Base-by-base conservation (phyloP, 2,329 filamentous ascomycete species). In the Ophiostoma sp. region DNA sequence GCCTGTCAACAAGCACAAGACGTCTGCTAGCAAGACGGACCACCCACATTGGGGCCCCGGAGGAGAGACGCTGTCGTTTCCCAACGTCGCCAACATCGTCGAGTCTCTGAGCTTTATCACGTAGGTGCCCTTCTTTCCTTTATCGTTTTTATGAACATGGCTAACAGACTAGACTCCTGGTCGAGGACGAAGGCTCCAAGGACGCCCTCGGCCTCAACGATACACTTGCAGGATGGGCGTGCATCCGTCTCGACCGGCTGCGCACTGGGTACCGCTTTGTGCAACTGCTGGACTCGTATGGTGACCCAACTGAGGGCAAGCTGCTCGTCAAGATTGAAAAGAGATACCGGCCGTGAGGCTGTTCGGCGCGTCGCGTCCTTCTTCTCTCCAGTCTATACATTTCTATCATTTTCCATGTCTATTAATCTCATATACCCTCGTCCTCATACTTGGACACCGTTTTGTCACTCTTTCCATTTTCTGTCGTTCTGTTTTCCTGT, bases 71-170 rank as follows among this genome's bases (percentile, higher is more conserved):
- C 75, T 92, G 63, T 78, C 81, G 18, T 93, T 92, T 75, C 78
- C 79, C 47, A 81, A 82, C 45, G 78, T 87, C 63, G 79, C 81
- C 67, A 83, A 84, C 65, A 83, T 92, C 11, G 83, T 90, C 14
- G 87, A 90, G 74, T 84, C 89, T 72, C 80, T 93, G 72, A 90
- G 87, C 74, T 93, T 93, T 75, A 78, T 93, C 44, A 85, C 87
- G 89, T 92, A 78, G 81, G 88, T 74, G 69, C 69, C 64, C 69
- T 66, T 64, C 16, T 18, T 14, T 70, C 38, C 65, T 52, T 52
- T 62, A 67, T 55, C 67, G 67, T 68, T 38, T 64, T 62, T 69
- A 67, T 65, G 66, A 14, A 63, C 60, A 65, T 69, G 4, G 27
- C 18, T 18, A n/a, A 40, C 27, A 4, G 3, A 36, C 2, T 71